Conservation (phyloP, 306 rosid species). For the Albizia julibrissin region DNA sequence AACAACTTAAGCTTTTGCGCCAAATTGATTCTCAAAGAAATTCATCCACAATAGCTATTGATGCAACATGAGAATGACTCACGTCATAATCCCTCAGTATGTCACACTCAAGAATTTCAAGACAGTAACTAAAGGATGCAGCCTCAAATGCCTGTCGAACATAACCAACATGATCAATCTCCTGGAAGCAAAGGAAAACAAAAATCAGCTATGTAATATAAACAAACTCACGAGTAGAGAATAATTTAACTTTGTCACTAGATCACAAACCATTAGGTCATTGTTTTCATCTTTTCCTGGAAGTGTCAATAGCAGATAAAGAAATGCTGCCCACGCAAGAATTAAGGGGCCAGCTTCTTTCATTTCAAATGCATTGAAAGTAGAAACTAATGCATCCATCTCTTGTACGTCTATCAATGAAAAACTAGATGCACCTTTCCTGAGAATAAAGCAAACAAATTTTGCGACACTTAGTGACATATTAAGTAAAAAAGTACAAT, state of each 20-base stretch:
- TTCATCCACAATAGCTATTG: slow-evolving; percentile 20
- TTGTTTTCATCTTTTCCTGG: slow-evolving; percentile 70
- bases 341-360: slow-evolving; percentile 85
- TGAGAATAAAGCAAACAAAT: slow-evolving; percentile 44
- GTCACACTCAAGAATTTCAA: slow-evolving; percentile 76
- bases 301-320: slow-evolving; percentile 80
- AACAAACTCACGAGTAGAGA: slow-evolving; percentile 18
- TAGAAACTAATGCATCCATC: slow-evolving; percentile 80
- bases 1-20: not conserved
- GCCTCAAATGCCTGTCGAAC: slow-evolving; percentile 90
- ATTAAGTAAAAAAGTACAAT: not conserved
- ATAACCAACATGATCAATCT: slow-evolving; percentile 89
- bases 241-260: slow-evolving; percentile 31
- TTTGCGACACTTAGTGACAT: slow-evolving; percentile 26
- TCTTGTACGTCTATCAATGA: slow-evolving; percentile 71
- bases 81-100: slow-evolving; percentile 82
- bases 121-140: slow-evolving; percentile 62
- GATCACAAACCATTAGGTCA: slow-evolving; percentile 61
- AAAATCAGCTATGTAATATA: slow-evolving; percentile 32
- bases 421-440: slow-evolving; percentile 58
- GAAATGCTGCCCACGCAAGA: slow-evolving; percentile 92
- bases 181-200: slow-evolving; percentile 50
- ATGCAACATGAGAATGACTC: slow-evolving; percentile 45
- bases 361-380: slow-evolving; percentile 63
- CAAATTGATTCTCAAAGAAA: not conserved